Conservation (phyloP, 1,284 basidiomycete genomes). For the Cutaneotrichosporon cyanovorans region DNA sequence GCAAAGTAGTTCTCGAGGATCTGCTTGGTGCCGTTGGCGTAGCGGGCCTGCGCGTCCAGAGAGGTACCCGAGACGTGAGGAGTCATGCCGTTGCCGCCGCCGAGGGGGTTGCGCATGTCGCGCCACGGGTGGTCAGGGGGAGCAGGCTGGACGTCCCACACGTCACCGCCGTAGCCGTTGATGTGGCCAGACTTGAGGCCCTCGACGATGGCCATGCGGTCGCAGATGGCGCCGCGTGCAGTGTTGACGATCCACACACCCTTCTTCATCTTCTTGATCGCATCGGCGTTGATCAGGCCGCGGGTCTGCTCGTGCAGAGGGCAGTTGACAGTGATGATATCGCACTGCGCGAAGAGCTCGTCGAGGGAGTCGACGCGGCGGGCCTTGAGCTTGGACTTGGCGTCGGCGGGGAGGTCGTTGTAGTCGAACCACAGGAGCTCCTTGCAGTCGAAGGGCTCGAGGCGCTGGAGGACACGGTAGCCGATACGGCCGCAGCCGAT, state of each 20-base stretch:
- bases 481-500: conserved; percentile 81
- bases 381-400: conserved; percentile 62
- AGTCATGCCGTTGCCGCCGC: conserved; percentile 62
- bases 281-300: conserved; percentile 72
- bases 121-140: conserved; percentile 82
- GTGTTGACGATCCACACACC: conserved; percentile 87
- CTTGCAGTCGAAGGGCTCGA: conserved; percentile 81
- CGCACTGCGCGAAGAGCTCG: conserved; percentile 65
- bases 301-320: conserved; percentile 82
- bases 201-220: conserved; percentile 68
- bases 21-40: conserved; percentile 69
- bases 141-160: conserved; percentile 74
- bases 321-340: conserved; percentile 56
- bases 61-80: conserved; percentile 66
- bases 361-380: conserved; percentile 74
- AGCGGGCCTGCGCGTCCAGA: conserved; percentile 82
- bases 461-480: conserved; percentile 79
- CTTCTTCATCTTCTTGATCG: conserved; percentile 84
- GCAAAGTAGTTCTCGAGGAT: conserved; percentile 74
- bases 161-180: conserved; percentile 61
- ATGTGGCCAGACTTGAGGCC: conserved; percentile 74
- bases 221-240: conserved; percentile 86
- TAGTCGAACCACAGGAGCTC: conserved; percentile 94
- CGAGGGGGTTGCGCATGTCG: conserved; percentile 68
- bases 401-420: conserved; percentile 65